A percentile compares a stretch with the other conserved stretches of the same genome.
These are phyloP conservation scores for Penicillium thymicola DNA, from an alignment of 2,329 filamentous ascomycete genomes.

Conservation along the genomic window DNA sequence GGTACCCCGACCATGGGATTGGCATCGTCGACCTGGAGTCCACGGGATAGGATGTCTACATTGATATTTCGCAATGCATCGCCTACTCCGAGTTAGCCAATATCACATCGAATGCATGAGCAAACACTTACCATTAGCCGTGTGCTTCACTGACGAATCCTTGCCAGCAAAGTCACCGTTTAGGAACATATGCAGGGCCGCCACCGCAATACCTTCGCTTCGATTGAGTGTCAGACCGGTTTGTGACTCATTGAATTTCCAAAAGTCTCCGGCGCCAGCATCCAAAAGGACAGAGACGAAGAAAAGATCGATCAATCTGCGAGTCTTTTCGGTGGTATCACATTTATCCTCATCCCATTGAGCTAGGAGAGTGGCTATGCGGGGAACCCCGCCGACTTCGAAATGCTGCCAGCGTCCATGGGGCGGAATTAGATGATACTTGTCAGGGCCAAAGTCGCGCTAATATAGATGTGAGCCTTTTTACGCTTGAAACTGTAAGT, in stretches of 20 bases:
- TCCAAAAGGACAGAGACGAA: constrained; percentile 60
- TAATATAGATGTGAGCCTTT: constrained; percentile 21
- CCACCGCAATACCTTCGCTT: constrained; percentile 54
- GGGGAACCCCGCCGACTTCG: constrained; percentile 53
- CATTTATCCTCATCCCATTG: constrained; percentile 45
- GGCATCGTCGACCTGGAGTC: constrained; percentile 45
- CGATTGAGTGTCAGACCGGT: constrained; percentile 34
- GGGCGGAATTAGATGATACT: constrained; percentile 49
- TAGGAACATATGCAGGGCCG: constrained; percentile 51
- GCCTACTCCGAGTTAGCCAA: constrained; percentile 13
- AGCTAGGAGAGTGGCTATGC: constrained; percentile 46
- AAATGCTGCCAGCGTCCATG: constrained; percentile 64
- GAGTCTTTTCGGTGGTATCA: constrained; percentile 49
- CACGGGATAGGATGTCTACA: constrained; percentile 32
- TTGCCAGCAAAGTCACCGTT: constrained; percentile 39
- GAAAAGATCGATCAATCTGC: constrained; percentile 59
- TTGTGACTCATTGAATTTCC: constrained; percentile 46
- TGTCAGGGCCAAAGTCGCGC: constrained; percentile 53
- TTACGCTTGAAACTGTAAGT: neutral
- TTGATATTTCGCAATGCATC: constrained; percentile 37
- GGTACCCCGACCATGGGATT: constrained; percentile 50
- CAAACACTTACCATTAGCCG: constrained; percentile 37
- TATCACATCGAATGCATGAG: neutral
- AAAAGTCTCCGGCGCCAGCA: constrained; percentile 52
- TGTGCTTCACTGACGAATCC: constrained; percentile 8